These are phyloP conservation scores for Pichia sp. DNA, from an alignment of 1,139 yeast genomes.

Conservation along the genomic window DNA sequence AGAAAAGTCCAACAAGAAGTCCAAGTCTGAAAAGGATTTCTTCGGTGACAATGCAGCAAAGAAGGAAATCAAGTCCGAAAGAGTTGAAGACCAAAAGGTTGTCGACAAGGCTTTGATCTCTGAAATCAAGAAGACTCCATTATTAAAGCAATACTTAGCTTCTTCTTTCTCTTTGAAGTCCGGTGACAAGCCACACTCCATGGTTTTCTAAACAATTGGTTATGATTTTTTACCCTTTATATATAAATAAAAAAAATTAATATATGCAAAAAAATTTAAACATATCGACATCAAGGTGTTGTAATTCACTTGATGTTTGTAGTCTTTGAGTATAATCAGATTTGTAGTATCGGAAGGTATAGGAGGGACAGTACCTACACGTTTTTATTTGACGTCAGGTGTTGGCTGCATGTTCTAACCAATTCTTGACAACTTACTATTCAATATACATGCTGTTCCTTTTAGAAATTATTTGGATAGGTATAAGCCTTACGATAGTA, in stretches of 20 bases:
- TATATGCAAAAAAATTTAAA: constrained; percentile 15
- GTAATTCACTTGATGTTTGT: too few species aligned
- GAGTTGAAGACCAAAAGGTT: constrained; percentile 96
- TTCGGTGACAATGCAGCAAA: constrained; percentile 70
- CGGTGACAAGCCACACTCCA: constrained; percentile 99
- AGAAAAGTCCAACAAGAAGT: constrained; percentile 52
- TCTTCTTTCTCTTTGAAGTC: constrained; percentile 94
- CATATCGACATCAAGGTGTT: background rate
- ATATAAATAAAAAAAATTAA: constrained; percentile 16
- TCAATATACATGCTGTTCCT: too few species aligned
- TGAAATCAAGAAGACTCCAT: constrained; percentile 96
- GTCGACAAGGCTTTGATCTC: constrained; percentile 94
- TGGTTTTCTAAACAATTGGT: constrained; percentile 71
- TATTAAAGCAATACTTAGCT: constrained; percentile 96
- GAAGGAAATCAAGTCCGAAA: constrained; percentile 89
- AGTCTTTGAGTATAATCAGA: too few species aligned
- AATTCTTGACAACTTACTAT: too few species aligned
- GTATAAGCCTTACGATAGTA: too few species aligned
- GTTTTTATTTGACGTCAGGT: too few species aligned
- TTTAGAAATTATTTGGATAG: too few species aligned
- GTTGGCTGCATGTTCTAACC: too few species aligned
- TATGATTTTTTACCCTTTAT: constrained; percentile 15
- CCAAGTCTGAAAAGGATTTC: constrained; percentile 90
- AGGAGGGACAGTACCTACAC: too few species aligned
- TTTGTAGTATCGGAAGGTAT: too few species aligned